Evolutionary conservation across 2,329 filamentous ascomycete species (phyloP), one percentile per base, ranked within the genome.

Genomic region (Whalleya microplaca): DNA sequence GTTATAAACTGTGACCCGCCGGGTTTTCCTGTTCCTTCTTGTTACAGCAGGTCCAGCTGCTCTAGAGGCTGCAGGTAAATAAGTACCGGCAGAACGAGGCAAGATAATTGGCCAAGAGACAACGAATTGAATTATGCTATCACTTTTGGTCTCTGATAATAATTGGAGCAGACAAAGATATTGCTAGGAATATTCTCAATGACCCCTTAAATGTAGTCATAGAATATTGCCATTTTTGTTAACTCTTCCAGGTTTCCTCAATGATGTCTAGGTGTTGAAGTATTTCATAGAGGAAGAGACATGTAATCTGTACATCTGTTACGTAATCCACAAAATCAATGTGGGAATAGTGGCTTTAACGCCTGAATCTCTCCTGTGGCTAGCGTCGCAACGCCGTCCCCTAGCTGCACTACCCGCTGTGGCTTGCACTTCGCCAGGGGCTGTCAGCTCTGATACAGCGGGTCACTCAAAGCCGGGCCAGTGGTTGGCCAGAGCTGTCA

Each of bases 401-500:
- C 23, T 9, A 27, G 23, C 23, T 27, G 9, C 23, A 27, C 23
- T 27, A 37, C 9, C 4, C 32, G 21, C 41, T 45, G 49, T 57
- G 51, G 51, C 40, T 8, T 21, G 41, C 50, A 29, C 41, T 47
- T 46, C 43, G 41, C 32, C 21, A 42, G 29, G 42, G 21, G 44
- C 21, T 49, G 23, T 45, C 2, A 16, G 19, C 2, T n/a, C 20
- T 8, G 19, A 16, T 20, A 23, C 5, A 19, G 54, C 53, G 54
- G 54, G 23, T 47, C 41, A 44, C 27, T 14, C 20, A n/a, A 41
- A 20, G 7, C 52, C 42, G 41, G 29, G 9, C 37, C 14, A 43
- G 52, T 53, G 41, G 44, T 41, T 55, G 45, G 45, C 27, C 43
- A 45, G 43, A 27, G 43, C 19, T 23, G 43, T 19, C 27, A 55